These are phyloP conservation scores for Boletus sp. DNA, from an alignment of 768 basidiomycete species.

Conservation along the genomic window DNA sequence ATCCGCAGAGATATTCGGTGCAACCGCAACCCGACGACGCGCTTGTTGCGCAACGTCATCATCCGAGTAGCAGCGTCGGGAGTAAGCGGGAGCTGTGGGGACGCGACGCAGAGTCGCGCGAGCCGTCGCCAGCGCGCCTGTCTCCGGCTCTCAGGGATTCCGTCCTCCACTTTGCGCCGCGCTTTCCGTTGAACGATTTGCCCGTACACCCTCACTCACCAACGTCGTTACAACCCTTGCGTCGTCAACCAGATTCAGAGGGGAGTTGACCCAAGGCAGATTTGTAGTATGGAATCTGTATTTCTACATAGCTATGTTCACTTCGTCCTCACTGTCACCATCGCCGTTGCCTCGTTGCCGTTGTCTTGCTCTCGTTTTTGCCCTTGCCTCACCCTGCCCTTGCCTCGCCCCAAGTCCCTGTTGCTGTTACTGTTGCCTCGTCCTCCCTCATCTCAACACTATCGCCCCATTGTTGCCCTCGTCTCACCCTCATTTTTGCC, in stretches of 20 bases:
- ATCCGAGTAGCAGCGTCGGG: slow-evolving; percentile 13
- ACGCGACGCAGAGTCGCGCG: slow-evolving; percentile 17
- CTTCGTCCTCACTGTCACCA: too few relatives aligned
- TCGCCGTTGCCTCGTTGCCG: too few relatives aligned
- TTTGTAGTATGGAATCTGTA: slow-evolving; percentile 8
- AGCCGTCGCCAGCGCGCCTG: slow-evolving; percentile 4
- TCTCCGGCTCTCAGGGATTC: slow-evolving; percentile 6
- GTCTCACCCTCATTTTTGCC: too few relatives aligned
- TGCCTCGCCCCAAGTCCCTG: too few relatives aligned
- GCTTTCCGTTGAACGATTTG: slow-evolving; percentile 11
- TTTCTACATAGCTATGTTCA: too few relatives aligned
- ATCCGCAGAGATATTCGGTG: slow-evolving; percentile 21
- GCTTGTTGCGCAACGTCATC: neutral
- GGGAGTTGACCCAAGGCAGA: neutral
- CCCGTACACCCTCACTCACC: slow-evolving; percentile 5
- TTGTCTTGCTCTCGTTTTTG: too few relatives aligned
- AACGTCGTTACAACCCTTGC: slow-evolving; percentile 23
- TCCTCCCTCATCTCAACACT: too few relatives aligned
- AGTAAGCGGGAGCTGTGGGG: slow-evolving; percentile 25
- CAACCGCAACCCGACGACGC: slow-evolving; percentile 10
- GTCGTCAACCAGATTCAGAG: slow-evolving; percentile 20
- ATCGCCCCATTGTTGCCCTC: too few relatives aligned
- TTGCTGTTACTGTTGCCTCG: too few relatives aligned
- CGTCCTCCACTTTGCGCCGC: slow-evolving; percentile 10
- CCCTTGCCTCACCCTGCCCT: too few relatives aligned